Evolutionary conservation across 2,329 filamentous ascomycete genomes (phyloP).

Genomic region (Coniella lustricola): DNA sequence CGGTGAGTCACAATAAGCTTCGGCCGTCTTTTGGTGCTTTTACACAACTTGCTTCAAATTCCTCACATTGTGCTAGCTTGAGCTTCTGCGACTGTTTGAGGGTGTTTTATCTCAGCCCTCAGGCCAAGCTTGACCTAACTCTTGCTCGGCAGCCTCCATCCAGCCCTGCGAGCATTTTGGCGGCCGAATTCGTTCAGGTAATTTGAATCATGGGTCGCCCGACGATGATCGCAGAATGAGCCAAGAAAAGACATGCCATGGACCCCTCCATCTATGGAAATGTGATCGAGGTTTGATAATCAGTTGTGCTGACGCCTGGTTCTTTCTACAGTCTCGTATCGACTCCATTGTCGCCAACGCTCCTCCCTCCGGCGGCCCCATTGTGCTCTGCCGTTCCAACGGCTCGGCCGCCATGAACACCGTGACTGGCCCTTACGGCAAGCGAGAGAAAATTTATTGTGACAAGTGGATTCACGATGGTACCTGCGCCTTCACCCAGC

Average conservation of each 20-base stretch:
- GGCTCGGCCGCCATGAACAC: not conserved
- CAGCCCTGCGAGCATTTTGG: slow-evolving; percentile 4
- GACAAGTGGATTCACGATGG: slow-evolving; percentile 86
- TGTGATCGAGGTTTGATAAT: too few species aligned
- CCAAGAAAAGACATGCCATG: too few species aligned
- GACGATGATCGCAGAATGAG: too few species aligned
- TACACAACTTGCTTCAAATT: not conserved
- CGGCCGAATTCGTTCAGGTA: slow-evolving; percentile 11
- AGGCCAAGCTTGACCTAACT: slow-evolving; percentile 4
- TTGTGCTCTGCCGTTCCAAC: not conserved
- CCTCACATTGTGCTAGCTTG: not conserved
- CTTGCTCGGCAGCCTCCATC: slow-evolving; percentile 6
- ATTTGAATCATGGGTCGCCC: slow-evolving; percentile 12
- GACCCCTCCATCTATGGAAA: too few species aligned
- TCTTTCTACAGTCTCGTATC: slow-evolving; percentile 26
- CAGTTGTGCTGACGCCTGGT: not conserved
- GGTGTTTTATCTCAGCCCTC: not conserved
- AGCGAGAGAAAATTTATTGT: slow-evolving; percentile 65
- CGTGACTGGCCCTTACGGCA: slow-evolving; percentile 30
- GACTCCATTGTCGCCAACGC: slow-evolving; percentile 29
- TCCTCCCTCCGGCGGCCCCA: not conserved
- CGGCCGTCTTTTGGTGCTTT: not conserved
- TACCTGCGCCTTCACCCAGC: slow-evolving; percentile 75
- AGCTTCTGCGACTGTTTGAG: not conserved
- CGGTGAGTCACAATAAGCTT: slow-evolving; percentile 29